phyloP scores from a whole-genome alignment of 1,139 yeast species.

The Blastobotrys elegans region DNA sequence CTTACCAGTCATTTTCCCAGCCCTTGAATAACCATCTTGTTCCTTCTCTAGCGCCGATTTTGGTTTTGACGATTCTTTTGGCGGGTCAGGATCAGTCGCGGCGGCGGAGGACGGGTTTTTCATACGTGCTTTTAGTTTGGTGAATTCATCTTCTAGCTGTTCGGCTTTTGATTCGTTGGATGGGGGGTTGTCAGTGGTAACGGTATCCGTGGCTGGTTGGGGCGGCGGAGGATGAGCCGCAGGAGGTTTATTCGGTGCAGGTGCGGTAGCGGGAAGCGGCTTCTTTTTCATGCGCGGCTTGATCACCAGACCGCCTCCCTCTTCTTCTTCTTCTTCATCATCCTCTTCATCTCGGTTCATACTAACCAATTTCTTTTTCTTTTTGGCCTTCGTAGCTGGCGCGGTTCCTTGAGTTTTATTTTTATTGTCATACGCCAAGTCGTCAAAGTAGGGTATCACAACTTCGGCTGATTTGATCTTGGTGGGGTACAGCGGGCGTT shows the following conservation, averaged over 20 bases:
- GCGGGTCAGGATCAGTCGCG: not conserved
- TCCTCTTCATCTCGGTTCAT: constrained; percentile 37
- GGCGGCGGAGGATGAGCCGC: not conserved
- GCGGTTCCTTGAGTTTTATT: constrained; percentile 4
- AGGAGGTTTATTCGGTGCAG: too few relatives aligned
- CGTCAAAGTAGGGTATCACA: constrained; percentile 48
- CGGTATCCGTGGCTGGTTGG: not conserved
- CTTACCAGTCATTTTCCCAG: constrained; percentile 12
- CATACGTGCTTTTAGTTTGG: constrained; percentile 11
- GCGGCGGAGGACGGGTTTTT: constrained; percentile 7
- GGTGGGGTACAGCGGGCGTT: constrained; percentile 50
- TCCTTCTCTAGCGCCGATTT: constrained; percentile 10
- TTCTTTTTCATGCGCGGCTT: constrained; percentile 38
- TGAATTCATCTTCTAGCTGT: constrained; percentile 13
- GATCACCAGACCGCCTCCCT: constrained; percentile 18
- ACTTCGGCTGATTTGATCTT: constrained; percentile 41
- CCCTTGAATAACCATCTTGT: not conserved
- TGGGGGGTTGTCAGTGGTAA: too few relatives aligned
- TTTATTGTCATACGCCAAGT: constrained; percentile 30
- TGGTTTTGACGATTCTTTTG: not conserved
- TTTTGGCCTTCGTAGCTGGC: constrained; percentile 8
- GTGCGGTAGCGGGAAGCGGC: constrained; percentile 1
- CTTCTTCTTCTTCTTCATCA: constrained; percentile 35
- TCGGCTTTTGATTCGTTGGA: constrained; percentile 1
- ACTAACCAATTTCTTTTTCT: constrained; percentile 21